Percentiles rank a stretch among this genome's conserved stretches.
Conservation (phyloP, 2,329 filamentous ascomycete genomes). For the Blumeria graminis region DNA sequence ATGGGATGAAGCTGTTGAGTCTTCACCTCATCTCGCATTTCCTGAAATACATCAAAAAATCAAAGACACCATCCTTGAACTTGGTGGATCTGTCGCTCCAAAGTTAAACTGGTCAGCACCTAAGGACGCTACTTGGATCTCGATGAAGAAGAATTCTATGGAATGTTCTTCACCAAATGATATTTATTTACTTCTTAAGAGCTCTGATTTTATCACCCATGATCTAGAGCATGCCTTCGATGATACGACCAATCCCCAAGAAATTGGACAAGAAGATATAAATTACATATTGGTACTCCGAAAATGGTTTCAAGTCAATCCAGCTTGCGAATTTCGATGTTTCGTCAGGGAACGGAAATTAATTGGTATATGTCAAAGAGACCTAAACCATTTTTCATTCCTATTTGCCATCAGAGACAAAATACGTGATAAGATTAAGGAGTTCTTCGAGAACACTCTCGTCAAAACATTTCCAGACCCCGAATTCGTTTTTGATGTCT, state of each 20-base stretch:
- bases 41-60: slow-evolving; percentile 54
- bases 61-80: slow-evolving; percentile 49
- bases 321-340: slow-evolving; percentile 80
- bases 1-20: slow-evolving; percentile 20
- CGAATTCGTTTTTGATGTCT: slow-evolving; percentile 77
- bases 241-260: slow-evolving; percentile 26
- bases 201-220: slow-evolving; percentile 81
- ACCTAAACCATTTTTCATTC: slow-evolving; percentile 78
- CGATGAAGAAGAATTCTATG: slow-evolving; percentile 61
- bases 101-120: slow-evolving; percentile 97
- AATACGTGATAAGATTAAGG: slow-evolving; percentile 41
- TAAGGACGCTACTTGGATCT: slow-evolving; percentile 89
- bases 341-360: slow-evolving; percentile 70
- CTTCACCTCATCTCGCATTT: slow-evolving; percentile 20
- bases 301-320: slow-evolving; percentile 71
- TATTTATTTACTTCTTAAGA: slow-evolving; percentile 81
- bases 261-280: slow-evolving; percentile 16
- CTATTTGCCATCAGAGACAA: slow-evolving; percentile 37
- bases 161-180: slow-evolving; percentile 77
- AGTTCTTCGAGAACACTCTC: slow-evolving; percentile 55
- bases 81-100: slow-evolving; percentile 68
- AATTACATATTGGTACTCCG: slow-evolving; percentile 46
- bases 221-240: slow-evolving; percentile 88
- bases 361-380: slow-evolving; percentile 67
- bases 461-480: slow-evolving; percentile 60